Conservation (phyloP, 2,329 filamentous ascomycete genomes). For the Aspergillus piperis region DNA sequence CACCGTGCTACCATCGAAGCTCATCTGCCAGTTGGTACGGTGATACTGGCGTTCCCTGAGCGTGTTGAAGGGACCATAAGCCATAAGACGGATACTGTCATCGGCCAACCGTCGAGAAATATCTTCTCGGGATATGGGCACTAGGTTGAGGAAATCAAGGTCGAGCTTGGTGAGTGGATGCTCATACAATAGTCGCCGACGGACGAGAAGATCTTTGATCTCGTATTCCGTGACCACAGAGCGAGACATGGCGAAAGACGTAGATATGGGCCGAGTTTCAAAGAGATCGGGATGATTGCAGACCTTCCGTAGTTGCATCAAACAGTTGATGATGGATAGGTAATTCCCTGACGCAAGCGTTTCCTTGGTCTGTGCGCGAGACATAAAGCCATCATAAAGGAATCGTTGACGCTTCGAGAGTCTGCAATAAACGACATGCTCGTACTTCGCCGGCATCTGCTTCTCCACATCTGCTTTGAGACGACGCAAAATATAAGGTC, state of each 20-base stretch:
- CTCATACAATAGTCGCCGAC: conserved; percentile 63
- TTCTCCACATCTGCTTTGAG: conserved; percentile 97
- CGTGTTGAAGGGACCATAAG: conserved; percentile 68
- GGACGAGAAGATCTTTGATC: conserved; percentile 69
- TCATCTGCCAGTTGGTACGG: conserved; percentile 56
- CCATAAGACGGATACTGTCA: conserved; percentile 66
- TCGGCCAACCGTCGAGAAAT: conserved; percentile 57
- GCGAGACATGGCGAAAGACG: conserved; percentile 86
- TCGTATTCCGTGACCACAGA: conserved; percentile 76
- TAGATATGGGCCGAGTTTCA: conserved; percentile 93
- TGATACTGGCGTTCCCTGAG: conserved; percentile 70
- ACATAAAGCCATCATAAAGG: conserved; percentile 94
- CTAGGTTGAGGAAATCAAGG: conserved; percentile 75
- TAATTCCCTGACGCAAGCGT: conserved; percentile 93
- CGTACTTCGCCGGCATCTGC: conserved; percentile 97
- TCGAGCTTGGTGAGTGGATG: conserved; percentile 66
- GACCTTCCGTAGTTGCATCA: conserved; percentile 96
- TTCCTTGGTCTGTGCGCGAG: conserved; percentile 81
- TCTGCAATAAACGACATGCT: conserved; percentile 93
- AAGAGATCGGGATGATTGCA: conserved; percentile 98
- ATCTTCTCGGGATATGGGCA: conserved; percentile 70
- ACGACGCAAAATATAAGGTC: conserved; percentile 86
- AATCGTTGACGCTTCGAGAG: conserved; percentile 94
- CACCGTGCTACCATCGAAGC: conserved; percentile 66
- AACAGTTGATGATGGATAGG: conserved; percentile 94